These are phyloP conservation scores for Brassica nigra DNA, from an alignment of 345 rosid species.

Conservation along the genomic window DNA sequence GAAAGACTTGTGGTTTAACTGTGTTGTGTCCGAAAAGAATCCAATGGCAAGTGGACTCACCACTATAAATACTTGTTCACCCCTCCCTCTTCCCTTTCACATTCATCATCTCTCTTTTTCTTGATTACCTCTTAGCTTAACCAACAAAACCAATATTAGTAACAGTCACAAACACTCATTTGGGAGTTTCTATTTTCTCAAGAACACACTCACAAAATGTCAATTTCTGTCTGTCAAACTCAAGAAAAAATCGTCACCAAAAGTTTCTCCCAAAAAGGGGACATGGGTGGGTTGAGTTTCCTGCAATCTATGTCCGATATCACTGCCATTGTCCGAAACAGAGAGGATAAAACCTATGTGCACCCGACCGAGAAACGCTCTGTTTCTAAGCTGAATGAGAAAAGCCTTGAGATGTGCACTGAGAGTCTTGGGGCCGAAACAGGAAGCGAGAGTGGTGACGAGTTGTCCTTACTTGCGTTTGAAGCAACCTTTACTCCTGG, in stretches of 20 bases:
- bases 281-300: slow-evolving; percentile 58
- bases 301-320: slow-evolving; percentile 46
- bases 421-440: slow-evolving; percentile 87
- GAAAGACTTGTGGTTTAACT: not conserved
- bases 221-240: slow-evolving; percentile 14
- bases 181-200: not conserved
- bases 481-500: slow-evolving; percentile 32
- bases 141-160: not conserved
- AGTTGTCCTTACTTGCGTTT: slow-evolving; percentile 40
- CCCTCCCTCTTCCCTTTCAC: slow-evolving; percentile 30
- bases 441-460: slow-evolving; percentile 57
- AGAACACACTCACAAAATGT: slow-evolving; percentile 11
- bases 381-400: slow-evolving; percentile 52
- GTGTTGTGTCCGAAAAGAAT: slow-evolving; percentile 24
- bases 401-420: slow-evolving; percentile 89
- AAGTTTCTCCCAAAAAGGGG: slow-evolving; percentile 10
- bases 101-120: slow-evolving; percentile 23
- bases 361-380: slow-evolving; percentile 64
- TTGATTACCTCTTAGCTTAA: slow-evolving; percentile 2
- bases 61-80: slow-evolving; percentile 35
- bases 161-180: not conserved
- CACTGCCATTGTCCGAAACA: slow-evolving; percentile 22
- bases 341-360: slow-evolving; percentile 44
- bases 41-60: slow-evolving; percentile 35
- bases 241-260: slow-evolving; percentile 5